A percentile compares a stretch with the other conserved stretches of the same genome.
Evolutionary conservation across 805 yeast genomes (phyloP).

Genomic region (Schwanniomyces yamadae): DNA sequence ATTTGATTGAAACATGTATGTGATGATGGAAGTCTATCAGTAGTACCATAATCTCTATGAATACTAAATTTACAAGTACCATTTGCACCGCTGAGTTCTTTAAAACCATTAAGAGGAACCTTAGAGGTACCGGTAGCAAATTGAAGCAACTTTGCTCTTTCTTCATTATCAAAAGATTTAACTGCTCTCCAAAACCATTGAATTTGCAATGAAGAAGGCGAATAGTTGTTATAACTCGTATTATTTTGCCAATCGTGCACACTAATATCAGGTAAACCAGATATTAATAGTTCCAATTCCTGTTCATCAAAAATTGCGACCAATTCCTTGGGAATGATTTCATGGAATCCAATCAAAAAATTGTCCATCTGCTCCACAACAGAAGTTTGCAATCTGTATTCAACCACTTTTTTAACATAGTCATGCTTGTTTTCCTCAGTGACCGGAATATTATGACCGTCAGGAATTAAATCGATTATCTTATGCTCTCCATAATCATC

Average conservation of each 20-base stretch:
- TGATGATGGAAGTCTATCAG: slow-evolving; percentile 87
- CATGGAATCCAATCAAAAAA: slow-evolving; percentile 84
- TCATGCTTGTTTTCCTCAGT: slow-evolving; percentile 90
- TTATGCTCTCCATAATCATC: slow-evolving; percentile 93
- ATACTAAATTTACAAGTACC: slow-evolving; percentile 86
- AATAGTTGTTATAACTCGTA: slow-evolving; percentile 76
- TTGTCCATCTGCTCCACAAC: slow-evolving; percentile 86
- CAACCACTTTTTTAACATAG: slow-evolving; percentile 82
- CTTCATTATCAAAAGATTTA: slow-evolving; percentile 88
- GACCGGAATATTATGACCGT: slow-evolving; percentile 82
- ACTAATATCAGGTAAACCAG: slow-evolving; percentile 95
- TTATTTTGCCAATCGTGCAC: slow-evolving; percentile 94
- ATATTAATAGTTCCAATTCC: slow-evolving; percentile 86
- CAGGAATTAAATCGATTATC: slow-evolving; percentile 73
- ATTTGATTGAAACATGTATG: slow-evolving; percentile 97
- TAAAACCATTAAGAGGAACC: slow-evolving; percentile 93
- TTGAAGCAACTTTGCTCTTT: slow-evolving; percentile 88
- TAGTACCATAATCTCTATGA: slow-evolving; percentile 83
- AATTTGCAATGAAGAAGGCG: slow-evolving; percentile 79
- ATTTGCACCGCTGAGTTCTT: slow-evolving; percentile 81
- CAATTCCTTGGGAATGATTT: slow-evolving; percentile 79
- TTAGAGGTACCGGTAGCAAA: slow-evolving; percentile 97
- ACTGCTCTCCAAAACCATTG: slow-evolving; percentile 99
- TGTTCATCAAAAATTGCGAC: slow-evolving; percentile 91
- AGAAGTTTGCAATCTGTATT: slow-evolving; percentile 78